Evolutionary conservation across 805 yeast species (phyloP), one percentile per base, ranked within the genome.

Genomic region (Blastobotrys chiropterorum): DNA sequence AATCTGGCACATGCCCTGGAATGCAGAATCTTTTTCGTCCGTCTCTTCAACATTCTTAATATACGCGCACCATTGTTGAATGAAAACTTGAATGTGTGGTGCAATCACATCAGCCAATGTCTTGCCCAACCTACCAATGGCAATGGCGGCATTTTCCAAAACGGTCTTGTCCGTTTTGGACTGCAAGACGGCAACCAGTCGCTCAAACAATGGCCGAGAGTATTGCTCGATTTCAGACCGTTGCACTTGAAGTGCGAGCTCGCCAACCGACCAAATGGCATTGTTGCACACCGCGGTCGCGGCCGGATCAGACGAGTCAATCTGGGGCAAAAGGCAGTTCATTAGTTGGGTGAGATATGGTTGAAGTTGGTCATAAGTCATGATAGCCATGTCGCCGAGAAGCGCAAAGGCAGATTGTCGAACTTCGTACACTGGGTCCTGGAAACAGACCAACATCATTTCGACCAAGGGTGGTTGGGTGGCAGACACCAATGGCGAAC

Each of bases 201-300:
- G 67, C 43, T 72, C 74, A 55, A 82, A 72, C 56, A 85, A 67
- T 54, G 80, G 81, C 39, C 66, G 69, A 44, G 83, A 65, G 61
- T 77, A 84, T 14, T 81, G 82, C 43, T 69, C 70, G 41, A 61
- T 59, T 52, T 57, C 51, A 40, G 74, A 72, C 0, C 73, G 67
- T 2, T 76, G 65, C 14, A 79, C 62, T 51, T 86, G 78, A 62
- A 90, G 72, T 2, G 88, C 76, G 30, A 94, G 80, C 66, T 94
- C 96, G 44, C 99, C 98, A 13, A 86, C 70, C 1, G 96, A 80
- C 99, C 99, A 94, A 47, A 88, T 82, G 1, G 98, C 94, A 67
- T 94, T 94, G 68, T 86, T 87, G 60, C 83, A 83, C 1, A 86
- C 89, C 0, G 92, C 81, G 54, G 82, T 81, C 2, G 86, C 89